These are phyloP conservation scores for Stachybotrys chlorohalonatus DNA, from an alignment of 2,329 filamentous ascomycete genomes.

Conservation along the genomic window DNA sequence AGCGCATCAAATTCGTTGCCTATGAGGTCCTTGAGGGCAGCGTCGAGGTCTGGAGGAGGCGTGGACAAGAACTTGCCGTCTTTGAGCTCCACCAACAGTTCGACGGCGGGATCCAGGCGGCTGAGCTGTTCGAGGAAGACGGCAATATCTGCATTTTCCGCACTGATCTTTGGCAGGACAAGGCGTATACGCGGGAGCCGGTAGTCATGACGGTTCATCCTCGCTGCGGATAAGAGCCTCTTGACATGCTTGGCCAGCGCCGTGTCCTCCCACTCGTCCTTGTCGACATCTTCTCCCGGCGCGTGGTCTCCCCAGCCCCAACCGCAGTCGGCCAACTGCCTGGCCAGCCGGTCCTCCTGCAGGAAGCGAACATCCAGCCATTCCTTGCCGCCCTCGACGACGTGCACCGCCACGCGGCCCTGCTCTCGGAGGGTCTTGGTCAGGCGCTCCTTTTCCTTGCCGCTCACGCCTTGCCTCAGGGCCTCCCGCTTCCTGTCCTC, in stretches of 20 bases:
- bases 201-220: constrained; percentile 26
- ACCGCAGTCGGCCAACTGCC: constrained; percentile 30
- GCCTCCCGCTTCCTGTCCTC: constrained; percentile 14
- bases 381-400: constrained; percentile 23
- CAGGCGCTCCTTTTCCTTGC: constrained; percentile 16
- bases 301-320: constrained; percentile 30
- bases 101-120: constrained; percentile 18
- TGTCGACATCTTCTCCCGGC: constrained; percentile 17
- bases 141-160: constrained; percentile 17
- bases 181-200: constrained; percentile 24
- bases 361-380: constrained; percentile 24
- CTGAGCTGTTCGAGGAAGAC: constrained; percentile 21
- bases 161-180: constrained; percentile 21
- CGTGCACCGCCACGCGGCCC: constrained; percentile 22
- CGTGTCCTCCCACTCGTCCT: constrained; percentile 24
- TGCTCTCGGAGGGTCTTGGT: constrained; percentile 23
- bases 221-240: constrained; percentile 25
- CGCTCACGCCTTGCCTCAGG: constrained; percentile 9
- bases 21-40: constrained; percentile 20
- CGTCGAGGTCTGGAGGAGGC: constrained; percentile 12
- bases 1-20: constrained; percentile 21
- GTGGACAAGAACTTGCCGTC: constrained; percentile 14
- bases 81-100: constrained; percentile 22
- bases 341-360: constrained; percentile 21
- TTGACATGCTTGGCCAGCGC: constrained; percentile 21